These are phyloP conservation scores for Hondaea fermentalgiana DNA, from an alignment of 108 stramenopile genomes.

Conservation along the genomic window DNA sequence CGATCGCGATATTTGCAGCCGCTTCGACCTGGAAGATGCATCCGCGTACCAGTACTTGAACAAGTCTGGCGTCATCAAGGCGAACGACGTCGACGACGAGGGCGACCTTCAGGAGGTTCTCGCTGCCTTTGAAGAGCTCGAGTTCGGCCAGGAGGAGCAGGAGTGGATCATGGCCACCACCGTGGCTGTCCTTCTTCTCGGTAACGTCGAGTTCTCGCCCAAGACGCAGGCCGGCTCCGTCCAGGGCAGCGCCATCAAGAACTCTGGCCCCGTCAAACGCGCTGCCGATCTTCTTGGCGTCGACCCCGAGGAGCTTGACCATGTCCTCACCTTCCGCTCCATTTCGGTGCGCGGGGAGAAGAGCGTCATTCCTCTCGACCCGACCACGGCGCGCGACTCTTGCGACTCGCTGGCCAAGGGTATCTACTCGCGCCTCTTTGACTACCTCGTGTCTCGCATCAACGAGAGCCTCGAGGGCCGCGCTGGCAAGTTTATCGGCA, in stretches of 20 bases:
- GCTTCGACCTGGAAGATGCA: neutral
- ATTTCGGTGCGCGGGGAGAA: constrained; percentile 63
- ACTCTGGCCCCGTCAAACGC: constrained; percentile 45
- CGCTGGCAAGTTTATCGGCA: constrained; percentile 61
- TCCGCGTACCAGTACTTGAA: constrained; percentile 12
- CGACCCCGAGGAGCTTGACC: constrained; percentile 43
- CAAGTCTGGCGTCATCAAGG: constrained; percentile 17
- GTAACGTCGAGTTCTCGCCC: constrained; percentile 68
- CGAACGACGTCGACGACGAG: constrained; percentile 14
- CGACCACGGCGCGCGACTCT: constrained; percentile 69
- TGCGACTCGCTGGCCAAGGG: constrained; percentile 92
- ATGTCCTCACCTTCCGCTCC: constrained; percentile 62
- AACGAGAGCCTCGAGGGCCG: constrained; percentile 68
- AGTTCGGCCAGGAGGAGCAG: constrained; percentile 18
- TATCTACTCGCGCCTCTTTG: constrained; percentile 82
- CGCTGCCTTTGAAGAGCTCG: constrained; percentile 20
- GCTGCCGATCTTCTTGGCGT: constrained; percentile 70
- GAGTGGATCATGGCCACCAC: constrained; percentile 54
- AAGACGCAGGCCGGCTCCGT: constrained; percentile 24
- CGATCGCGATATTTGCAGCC: neutral
- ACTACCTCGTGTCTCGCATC: constrained; percentile 78
- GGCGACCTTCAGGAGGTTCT: constrained; percentile 20
- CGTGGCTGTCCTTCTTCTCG: constrained; percentile 72
- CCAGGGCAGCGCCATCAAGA: constrained; percentile 52
- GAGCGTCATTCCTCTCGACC: constrained; percentile 62